Conservation (phyloP, 78 protist species). For the Dictyostelium capitatum region DNA sequence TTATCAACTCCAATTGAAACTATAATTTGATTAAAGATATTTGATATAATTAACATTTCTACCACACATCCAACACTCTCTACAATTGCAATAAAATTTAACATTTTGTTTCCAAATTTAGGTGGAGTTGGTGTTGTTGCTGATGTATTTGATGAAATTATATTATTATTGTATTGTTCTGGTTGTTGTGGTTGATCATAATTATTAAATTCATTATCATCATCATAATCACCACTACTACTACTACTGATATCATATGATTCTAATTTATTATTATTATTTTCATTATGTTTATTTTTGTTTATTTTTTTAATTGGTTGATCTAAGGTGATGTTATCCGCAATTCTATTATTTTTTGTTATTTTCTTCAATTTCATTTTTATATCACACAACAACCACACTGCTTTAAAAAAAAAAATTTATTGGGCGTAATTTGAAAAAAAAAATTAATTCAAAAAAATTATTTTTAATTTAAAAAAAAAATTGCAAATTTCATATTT, state of each 20-base stretch:
- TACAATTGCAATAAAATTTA: conserved; percentile 13
- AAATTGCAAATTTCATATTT: too few species aligned
- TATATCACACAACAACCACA: background rate
- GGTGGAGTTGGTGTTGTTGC: background rate
- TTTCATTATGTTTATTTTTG: background rate
- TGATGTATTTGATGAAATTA: too few species aligned
- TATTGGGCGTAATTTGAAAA: too few species aligned
- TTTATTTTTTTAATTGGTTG: background rate
- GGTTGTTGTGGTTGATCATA: background rate
- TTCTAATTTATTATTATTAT: background rate
- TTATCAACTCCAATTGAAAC: background rate
- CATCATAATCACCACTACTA: background rate
- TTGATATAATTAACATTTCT: background rate
- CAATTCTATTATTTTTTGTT: too few species aligned
- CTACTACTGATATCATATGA: background rate
- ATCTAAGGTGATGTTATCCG: too few species aligned
- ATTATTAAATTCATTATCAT: background rate
- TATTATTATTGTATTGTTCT: background rate
- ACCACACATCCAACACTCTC: background rate
- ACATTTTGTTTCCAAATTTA: conserved; percentile 15
- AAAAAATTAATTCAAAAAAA: too few species aligned
- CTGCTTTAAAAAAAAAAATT: too few species aligned
- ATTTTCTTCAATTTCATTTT: background rate
- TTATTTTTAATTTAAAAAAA: too few species aligned
- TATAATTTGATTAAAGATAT: background rate